These are phyloP conservation scores for Ophiostoma perfectum DNA, from an alignment of 2,329 filamentous ascomycete species.

Conservation along the genomic window DNA sequence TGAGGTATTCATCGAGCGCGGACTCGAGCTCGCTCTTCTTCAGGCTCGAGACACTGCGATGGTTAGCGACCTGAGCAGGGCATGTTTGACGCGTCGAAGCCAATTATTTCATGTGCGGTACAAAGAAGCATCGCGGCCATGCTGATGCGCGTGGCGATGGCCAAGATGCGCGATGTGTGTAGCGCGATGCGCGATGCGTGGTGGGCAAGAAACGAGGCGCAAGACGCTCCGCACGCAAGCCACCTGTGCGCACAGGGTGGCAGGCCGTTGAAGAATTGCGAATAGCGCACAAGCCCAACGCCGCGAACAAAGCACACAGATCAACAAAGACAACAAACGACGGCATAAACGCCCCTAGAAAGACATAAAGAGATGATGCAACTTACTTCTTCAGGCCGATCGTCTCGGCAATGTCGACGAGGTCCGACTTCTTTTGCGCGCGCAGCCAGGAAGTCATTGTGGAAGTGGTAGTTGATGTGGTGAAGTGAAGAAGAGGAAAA, in stretches of 20 bases:
- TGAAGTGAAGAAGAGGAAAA: constrained; percentile 1
- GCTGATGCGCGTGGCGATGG: neutral
- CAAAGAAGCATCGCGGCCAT: neutral
- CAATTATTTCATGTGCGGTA: too few relatives aligned
- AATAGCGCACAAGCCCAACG: neutral
- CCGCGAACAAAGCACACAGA: neutral
- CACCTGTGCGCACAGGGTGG: too few relatives aligned
- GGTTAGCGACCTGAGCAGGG: neutral
- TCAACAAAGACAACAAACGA: neutral
- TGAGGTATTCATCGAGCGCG: constrained; percentile 67
- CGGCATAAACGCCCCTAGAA: neutral
- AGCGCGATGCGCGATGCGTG: too few relatives aligned
- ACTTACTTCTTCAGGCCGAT: constrained; percentile 66
- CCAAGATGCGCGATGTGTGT: neutral
- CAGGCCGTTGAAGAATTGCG: too few relatives aligned
- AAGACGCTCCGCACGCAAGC: too few relatives aligned
- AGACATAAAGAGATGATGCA: neutral
- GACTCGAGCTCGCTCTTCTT: constrained; percentile 77
- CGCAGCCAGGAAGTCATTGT: constrained; percentile 59
- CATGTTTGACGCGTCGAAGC: neutral
- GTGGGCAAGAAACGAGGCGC: too few relatives aligned
- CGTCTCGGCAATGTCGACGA: constrained; percentile 66
- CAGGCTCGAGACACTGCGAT: constrained; percentile 57
- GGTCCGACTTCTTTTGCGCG: constrained; percentile 75
- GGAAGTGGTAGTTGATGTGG: neutral